Evolutionary conservation across 768 basidiomycete species (phyloP), one percentile per base, ranked within the genome.

Genomic region (Suillus variegatus): DNA sequence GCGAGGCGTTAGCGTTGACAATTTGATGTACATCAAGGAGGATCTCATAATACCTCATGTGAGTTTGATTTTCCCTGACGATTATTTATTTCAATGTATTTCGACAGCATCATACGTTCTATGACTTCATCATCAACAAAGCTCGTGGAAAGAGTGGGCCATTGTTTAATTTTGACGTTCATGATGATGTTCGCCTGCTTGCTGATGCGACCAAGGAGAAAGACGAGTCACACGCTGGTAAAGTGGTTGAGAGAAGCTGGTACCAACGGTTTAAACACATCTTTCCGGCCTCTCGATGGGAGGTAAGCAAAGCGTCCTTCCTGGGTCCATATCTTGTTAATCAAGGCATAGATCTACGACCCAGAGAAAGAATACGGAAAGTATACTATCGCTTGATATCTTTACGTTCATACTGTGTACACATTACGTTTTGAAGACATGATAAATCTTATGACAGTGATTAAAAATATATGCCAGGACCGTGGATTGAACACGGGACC

Each of bases 11-110:
- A 92, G 88, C 63, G 95, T 93, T 22, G 97, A 99, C 78, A 99
- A 99, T 75, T 78, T 99, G 44, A 99, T 99, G 96, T 99, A 99
- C 79, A 87, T 99, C 78, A 98, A 98, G 92, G 97, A 99, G 82
- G 97, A 99, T 74, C 81, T 99, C 61, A 96, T 99, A 69, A 95
- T 99, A 72, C 97, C 97, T 18, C 95, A 96, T 73, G 96, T 95
- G 78, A 54, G 90, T 77, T 12, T 54, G 47, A 13, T 12, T 47
- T 62, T 12, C 47, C 35, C 65, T 43, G 32, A 52, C 13, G 14
- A 44, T 54, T 1, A 28, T 54, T 65, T 9, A 63, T 65, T 43
- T 63, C 61, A 55, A 55, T 62, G 64, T 28, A 43, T 60, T 36
- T 52, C 25, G 35, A n/a, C 70, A 98, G 94, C 97, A 99, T 75